Conservation (phyloP, 257 asterid species). For the Buddleja alternifolia region DNA sequence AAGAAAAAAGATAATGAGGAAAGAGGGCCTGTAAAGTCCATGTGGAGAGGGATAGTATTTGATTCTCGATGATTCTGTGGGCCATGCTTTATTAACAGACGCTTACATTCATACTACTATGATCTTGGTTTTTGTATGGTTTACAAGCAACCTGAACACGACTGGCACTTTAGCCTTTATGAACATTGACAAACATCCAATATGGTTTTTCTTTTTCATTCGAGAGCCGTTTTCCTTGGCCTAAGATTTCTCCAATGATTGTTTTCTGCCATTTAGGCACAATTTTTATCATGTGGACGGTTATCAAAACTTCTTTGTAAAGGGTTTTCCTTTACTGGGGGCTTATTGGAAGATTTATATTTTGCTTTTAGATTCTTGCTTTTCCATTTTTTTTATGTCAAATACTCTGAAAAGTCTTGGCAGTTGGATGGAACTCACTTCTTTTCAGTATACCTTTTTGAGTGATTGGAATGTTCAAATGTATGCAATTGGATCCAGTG, state of each 20-base stretch:
- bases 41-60: conserved; percentile 1
- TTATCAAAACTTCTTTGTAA: too few relatives aligned
- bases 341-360: too few relatives aligned
- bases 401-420: not conserved
- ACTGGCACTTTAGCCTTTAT: too few relatives aligned
- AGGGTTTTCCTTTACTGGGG: not conserved
- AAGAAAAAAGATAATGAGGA: not conserved
- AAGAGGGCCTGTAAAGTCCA: conserved; percentile 15
- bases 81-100: not conserved
- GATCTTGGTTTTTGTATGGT: not conserved
- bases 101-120: not conserved
- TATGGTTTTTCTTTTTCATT: not conserved
- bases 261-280: too few relatives aligned
- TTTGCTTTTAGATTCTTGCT: not conserved
- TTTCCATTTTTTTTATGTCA: not conserved
- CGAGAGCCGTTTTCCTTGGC: not conserved
- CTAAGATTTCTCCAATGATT: not conserved
- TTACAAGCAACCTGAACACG: not conserved
- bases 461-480: too few relatives aligned
- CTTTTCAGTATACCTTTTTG: not conserved
- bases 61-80: not conserved
- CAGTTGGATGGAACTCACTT: not conserved
- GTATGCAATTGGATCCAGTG: too few relatives aligned
- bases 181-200: not conserved
- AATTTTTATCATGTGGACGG: too few relatives aligned